Base-by-base conservation (phyloP, 805 yeast species). In the Candida bentonensis region DNA sequence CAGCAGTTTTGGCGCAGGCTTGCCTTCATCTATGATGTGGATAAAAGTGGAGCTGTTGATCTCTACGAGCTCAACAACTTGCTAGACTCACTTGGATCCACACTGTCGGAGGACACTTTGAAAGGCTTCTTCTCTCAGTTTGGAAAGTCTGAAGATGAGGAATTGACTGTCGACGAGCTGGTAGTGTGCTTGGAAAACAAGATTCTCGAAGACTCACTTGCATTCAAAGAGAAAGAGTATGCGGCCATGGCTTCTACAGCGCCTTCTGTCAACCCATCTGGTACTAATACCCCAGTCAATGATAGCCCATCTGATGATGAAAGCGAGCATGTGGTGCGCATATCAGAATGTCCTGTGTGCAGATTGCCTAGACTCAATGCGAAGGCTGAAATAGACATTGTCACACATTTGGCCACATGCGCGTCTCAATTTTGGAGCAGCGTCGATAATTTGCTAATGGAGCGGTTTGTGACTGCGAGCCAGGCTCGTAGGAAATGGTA, bases 401-500 rank as follows among this genome's bases (percentile, higher is more conserved):
- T 85, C n/a, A 77, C 84, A 1, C 98, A 89, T 63, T 72, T 88
- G 44, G 89, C 95, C 0, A 75, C 85, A 1, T 92, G 98, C 62
- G 78, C 85, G 0, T 76, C 82, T 23, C 78, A 79, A 47, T 84
- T 81, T 47, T 79, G 87, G 83, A 73, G 80, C 42, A 69, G 76
- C 25, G 81, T 78, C 22, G 76, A 77, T 48, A 74, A 79, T 52
- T 59, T 79, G 3, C 46, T 55, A 27, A 62, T 82, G 39, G 75
- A 76, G 1, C 67, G 80, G 1, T 89, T 76, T 56, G 89, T 85
- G 2, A 76, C 96, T 0, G 73, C 89, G 1, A 78, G 76, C 41
- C 76, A 80, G 52, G 97, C 97, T 0, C 74, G 88, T 3, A 78
- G 84, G 52, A 75, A 87, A 48, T 88, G 97, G 97, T 85, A 82